Base-by-base conservation (phyloP, 441 rosid species). In the Croton laevigatus region DNA sequence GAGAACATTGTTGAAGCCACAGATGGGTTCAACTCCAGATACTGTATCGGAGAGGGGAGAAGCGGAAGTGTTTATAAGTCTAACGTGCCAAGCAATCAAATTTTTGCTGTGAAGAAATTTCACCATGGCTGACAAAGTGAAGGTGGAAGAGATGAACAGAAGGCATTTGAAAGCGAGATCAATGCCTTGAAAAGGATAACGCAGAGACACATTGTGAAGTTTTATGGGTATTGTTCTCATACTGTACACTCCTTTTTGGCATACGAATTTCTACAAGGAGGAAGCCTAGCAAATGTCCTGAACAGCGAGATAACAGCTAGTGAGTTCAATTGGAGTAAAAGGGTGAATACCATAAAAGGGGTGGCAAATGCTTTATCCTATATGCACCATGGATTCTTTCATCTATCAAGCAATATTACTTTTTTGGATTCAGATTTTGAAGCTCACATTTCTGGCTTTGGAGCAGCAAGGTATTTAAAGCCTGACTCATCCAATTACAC, bases 41-140 rank as follows among this genome's bases (percentile, higher is more conserved):
- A 23, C 17, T 71, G 71, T 59, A 66, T 75, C 17, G 79, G 68
- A 0, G 42, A 8, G 5, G 75, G 79, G 38, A 67, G 71, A 19
- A 40, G 36, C 0, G 71, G 37, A 9, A 57, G 8, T 23, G 38
- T 57, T 27, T 57, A 57, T 16, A 27, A 12, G 27, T 37, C n/a
- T 1, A 17, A 57, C 17, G 5, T 23, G 36, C 32, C 36, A 57
- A 57, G 34, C 6, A 12, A 1, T 23, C 60, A 57, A 27, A 34
- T 57, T 12, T 16, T 57, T 5, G 61, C 61, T 27, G 38, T 57
- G 8, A 57, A 57, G 61, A 57, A 57, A 32, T 6, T 57, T 57
- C 38, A 23, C 37, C n/a, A 27, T 2, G 32, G 2, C 13, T 4
- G 4, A 12, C 27, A 8, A 23, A 23, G 5, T 27, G 61, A 32